Conservation (phyloP, 352 stramenopile genomes). For the Aphanomyces euteiches region DNA sequence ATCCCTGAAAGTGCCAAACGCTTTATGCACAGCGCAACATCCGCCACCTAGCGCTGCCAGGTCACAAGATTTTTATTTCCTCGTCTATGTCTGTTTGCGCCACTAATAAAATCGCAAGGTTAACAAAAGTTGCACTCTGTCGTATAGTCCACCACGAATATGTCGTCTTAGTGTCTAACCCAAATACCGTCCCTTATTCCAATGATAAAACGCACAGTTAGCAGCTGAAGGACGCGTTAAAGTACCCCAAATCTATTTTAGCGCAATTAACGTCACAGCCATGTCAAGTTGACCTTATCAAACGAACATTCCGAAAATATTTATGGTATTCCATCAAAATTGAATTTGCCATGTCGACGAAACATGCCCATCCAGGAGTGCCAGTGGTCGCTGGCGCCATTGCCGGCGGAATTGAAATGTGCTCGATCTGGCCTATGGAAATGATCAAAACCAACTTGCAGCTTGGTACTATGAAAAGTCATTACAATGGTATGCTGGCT, state of each 20-base stretch:
- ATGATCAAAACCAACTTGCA: slow-evolving; percentile 95
- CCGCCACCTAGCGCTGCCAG: neutral
- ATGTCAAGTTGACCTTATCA: too few species aligned
- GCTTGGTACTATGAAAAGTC: slow-evolving; percentile 71
- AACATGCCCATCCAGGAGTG: slow-evolving; percentile 56
- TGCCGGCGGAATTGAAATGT: slow-evolving; percentile 84
- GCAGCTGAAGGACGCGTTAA: too few species aligned
- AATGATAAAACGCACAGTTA: too few species aligned
- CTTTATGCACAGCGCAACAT: slow-evolving; percentile 27
- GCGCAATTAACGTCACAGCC: too few species aligned
- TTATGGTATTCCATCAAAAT: neutral
- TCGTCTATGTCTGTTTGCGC: neutral
- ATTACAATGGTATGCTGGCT: slow-evolving; percentile 69
- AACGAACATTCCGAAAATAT: too few species aligned
- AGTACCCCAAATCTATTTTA: too few species aligned
- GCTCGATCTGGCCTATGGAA: slow-evolving; percentile 90
- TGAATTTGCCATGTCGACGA: neutral
- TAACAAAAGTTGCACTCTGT: too few species aligned
- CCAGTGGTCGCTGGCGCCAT: slow-evolving; percentile 78
- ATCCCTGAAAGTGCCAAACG: slow-evolving; percentile 25
- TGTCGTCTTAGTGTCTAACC: too few species aligned
- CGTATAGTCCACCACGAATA: too few species aligned
- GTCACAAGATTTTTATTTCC: neutral
- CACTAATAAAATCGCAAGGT: too few species aligned
- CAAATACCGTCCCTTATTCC: too few species aligned